Conservation (phyloP, 257 asterid genomes). For the Fraxinus anomala region DNA sequence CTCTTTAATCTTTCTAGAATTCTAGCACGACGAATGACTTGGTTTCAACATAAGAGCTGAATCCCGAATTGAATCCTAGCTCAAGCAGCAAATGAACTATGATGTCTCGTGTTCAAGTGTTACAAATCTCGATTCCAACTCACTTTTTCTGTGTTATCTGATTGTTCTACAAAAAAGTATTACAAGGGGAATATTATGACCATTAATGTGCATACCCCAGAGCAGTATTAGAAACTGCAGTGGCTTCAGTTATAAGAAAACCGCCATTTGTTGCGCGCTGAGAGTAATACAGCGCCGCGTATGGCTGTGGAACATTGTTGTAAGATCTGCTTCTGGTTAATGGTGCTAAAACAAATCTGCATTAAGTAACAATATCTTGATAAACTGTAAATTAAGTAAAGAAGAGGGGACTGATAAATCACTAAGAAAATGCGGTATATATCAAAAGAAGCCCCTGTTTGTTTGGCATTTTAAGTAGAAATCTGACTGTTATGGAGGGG, state of each 20-base stretch:
- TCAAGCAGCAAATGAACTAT: too few species aligned
- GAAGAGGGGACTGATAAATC: too few species aligned
- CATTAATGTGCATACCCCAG: background rate
- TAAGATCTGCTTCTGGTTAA: conserved; percentile 15
- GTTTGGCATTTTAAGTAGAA: too few species aligned
- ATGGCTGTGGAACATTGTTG: conserved; percentile 18
- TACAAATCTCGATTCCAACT: too few species aligned
- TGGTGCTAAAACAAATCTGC: conserved; percentile 19
- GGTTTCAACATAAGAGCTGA: too few species aligned
- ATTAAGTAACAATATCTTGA: background rate
- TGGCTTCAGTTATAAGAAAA: conserved; percentile 6
- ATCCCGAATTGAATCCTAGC: too few species aligned
- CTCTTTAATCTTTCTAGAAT: background rate
- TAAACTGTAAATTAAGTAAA: background rate
- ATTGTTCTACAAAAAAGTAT: too few species aligned
- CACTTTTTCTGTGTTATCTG: too few species aligned
- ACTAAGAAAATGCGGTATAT: too few species aligned
- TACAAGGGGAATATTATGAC: background rate
- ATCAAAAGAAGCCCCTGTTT: too few species aligned
- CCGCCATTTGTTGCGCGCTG: conserved; percentile 22
- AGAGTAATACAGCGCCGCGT: conserved; percentile 17
- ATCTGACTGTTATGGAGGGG: too few species aligned
- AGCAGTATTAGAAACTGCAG: background rate
- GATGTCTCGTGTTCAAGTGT: too few species aligned
- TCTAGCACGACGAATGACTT: background rate